Evolutionary conservation across 805 yeast genomes (phyloP), one percentile per base, ranked within the genome.

Genomic region (Zygosaccharomyces bailii): DNA sequence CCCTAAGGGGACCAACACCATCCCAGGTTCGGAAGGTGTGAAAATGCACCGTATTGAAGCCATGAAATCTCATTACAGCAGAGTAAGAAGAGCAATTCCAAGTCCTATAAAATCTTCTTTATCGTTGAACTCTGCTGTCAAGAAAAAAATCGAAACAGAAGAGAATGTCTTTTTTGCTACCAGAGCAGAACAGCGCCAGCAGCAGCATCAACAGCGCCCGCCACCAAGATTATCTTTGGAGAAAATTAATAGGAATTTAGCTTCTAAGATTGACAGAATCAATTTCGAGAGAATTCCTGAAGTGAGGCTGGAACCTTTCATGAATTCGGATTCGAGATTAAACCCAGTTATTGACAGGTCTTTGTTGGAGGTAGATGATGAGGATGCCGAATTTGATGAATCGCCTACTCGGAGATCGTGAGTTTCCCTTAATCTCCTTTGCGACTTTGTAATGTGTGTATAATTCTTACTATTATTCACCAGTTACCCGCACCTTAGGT

Each of bases 21-120:
- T 69, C 8, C 71, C 72, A 1, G 73, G 72, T 2, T 65, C 71
- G 23, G 69, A 63, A 38, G 46, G 62, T 10, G 57, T 67, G n/a
- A 67, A 64, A 46, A 50, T 57, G 23, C 56, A 59, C 32, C 59
- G 66, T 31, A 56, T 67, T 48, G 70, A 67, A 39, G 72, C 70
- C 2, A 55, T 66, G 54, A 68, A 53, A 33, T 53, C 55, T 7
- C 66, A 60, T 32, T 70, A 67, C 38, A 61, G 66, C 10, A 61
- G 61, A 39, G 60, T 65, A 2, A 62, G 65, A 23, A 48, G 54
- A 19, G 69, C 69, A 1, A 61, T 68, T 7, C 74, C 73, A 17
- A 67, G 71, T 48, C 74, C 74, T 4, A 36, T 66, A 16, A 63
- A 60, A 39, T 43, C 56, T 4, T 54, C 63, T 2, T 33, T 46